Percentiles rank a stretch among this genome's conserved stretches.
Evolutionary conservation across 2,329 filamentous ascomycete species (phyloP).

Genomic region (Fusarium xyrophilum): DNA sequence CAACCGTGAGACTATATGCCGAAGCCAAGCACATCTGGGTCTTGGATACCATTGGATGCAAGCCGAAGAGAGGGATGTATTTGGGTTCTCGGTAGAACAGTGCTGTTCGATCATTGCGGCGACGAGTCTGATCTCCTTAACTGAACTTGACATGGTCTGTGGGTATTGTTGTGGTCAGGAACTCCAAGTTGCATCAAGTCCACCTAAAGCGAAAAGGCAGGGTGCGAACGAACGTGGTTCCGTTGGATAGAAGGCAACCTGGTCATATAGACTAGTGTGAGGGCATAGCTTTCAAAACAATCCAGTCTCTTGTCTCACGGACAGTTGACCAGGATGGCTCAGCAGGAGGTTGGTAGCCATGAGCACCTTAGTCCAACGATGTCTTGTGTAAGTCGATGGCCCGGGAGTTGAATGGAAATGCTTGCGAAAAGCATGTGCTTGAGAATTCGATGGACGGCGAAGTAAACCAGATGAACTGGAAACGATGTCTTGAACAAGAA

Average conservation of each 20-base stretch:
- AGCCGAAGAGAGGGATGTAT: constrained; percentile 51
- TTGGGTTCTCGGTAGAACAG: constrained; percentile 53
- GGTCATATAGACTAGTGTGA: constrained; percentile 42
- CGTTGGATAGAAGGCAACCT: constrained; percentile 46
- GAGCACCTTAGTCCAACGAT: constrained; percentile 45
- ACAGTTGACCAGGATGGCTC: constrained; percentile 45
- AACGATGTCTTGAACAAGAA: constrained; percentile 23
- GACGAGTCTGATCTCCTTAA: constrained; percentile 46
- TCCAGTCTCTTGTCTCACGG: constrained; percentile 23
- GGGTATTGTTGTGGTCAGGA: constrained; percentile 45
- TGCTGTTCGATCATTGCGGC: constrained; percentile 48
- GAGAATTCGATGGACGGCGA: constrained; percentile 36
- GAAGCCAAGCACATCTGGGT: constrained; percentile 50
- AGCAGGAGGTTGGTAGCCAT: constrained; percentile 49
- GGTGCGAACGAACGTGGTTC: constrained; percentile 47
- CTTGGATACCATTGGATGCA: constrained; percentile 50
- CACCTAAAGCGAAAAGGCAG: constrained; percentile 45
- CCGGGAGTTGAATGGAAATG: too few relatives aligned
- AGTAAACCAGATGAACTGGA: constrained; percentile 2
- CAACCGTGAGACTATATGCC: constrained; percentile 53
- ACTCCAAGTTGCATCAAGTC: constrained; percentile 44
- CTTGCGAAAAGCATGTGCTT: too few relatives aligned
- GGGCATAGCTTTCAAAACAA: constrained; percentile 5
- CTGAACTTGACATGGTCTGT: constrained; percentile 44
- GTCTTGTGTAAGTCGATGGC: too few relatives aligned